These are phyloP conservation scores for Ascocoryne sarcoides DNA, from an alignment of 2,329 filamentous ascomycete genomes.

Conservation along the genomic window DNA sequence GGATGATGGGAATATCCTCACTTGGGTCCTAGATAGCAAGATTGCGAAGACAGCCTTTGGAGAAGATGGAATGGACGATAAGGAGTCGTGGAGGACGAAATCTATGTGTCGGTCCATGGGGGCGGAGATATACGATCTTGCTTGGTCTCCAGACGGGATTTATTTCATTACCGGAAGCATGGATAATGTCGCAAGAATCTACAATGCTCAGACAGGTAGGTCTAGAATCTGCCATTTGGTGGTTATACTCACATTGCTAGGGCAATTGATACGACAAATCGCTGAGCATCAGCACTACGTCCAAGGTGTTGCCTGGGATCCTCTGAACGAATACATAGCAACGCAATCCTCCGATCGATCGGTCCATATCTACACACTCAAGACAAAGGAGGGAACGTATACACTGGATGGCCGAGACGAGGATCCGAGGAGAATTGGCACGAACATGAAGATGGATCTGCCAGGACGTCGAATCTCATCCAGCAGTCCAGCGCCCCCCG, in stretches of 20 bases:
- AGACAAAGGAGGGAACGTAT: slow-evolving; percentile 93
- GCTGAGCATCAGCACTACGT: slow-evolving; percentile 98
- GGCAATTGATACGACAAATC: slow-evolving; percentile 74
- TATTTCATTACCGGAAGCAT: slow-evolving; percentile 99
- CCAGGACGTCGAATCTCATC: slow-evolving; percentile 84
- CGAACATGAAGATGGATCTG: slow-evolving; percentile 75
- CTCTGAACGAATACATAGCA: slow-evolving; percentile 93
- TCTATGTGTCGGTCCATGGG: slow-evolving; percentile 95
- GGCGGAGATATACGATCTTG: slow-evolving; percentile 94
- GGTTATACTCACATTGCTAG: slow-evolving; percentile 27
- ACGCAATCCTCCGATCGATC: slow-evolving; percentile 97
- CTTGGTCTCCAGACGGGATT: slow-evolving; percentile 94
- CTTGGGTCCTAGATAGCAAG: slow-evolving; percentile 82
- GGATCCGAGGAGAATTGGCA: slow-evolving; percentile 67
- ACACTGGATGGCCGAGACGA: slow-evolving; percentile 58
- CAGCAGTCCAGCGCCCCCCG: slow-evolving; percentile 83
- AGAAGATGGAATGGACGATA: slow-evolving; percentile 80
- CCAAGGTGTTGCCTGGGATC: slow-evolving; percentile 97
- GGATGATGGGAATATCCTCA: slow-evolving; percentile 92
- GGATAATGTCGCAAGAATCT: slow-evolving; percentile 97
- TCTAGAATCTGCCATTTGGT: neutral
- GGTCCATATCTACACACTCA: slow-evolving; percentile 93
- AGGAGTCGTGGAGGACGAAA: slow-evolving; percentile 93
- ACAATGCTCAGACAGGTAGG: slow-evolving; percentile 83
- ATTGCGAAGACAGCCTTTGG: slow-evolving; percentile 61